A percentile compares a stretch with the other conserved stretches of the same genome.
These are phyloP conservation scores for Arthrocladium fulminans DNA, from an alignment of 2,329 filamentous ascomycete species.

Conservation along the genomic window DNA sequence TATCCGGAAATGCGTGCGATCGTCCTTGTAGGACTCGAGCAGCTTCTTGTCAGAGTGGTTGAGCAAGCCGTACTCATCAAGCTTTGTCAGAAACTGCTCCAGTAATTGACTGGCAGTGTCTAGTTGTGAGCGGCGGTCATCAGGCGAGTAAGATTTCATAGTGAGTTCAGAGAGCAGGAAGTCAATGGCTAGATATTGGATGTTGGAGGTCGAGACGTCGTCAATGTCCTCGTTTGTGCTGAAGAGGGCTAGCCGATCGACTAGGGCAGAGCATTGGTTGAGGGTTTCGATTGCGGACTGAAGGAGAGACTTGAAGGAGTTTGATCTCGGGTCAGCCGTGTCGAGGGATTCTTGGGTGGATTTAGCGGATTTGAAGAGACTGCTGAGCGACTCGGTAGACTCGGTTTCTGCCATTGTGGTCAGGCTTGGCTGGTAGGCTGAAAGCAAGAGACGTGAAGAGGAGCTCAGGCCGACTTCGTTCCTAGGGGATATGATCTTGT, in stretches of 20 bases:
- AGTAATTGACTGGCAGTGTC: conserved; percentile 59
- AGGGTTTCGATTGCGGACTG: conserved; percentile 17
- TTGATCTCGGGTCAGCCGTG: conserved; percentile 17
- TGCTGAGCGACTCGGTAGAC: conserved; percentile 16
- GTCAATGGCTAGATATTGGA: conserved; percentile 72
- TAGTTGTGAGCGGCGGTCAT: conserved; percentile 56
- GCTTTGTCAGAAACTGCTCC: conserved; percentile 65
- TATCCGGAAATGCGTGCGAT: conserved; percentile 63
- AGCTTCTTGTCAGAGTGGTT: conserved; percentile 55
- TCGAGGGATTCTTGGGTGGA: conserved; percentile 16
- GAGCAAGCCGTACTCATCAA: conserved; percentile 73
- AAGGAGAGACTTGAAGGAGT: conserved; percentile 14
- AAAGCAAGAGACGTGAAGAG: too few relatives aligned
- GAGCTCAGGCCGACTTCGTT: too few relatives aligned
- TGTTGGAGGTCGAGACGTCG: conserved; percentile 72
- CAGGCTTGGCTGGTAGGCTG: neutral
- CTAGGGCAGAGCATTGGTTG: conserved; percentile 61
- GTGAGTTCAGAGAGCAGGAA: conserved; percentile 73
- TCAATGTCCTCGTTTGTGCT: conserved; percentile 83
- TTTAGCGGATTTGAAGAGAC: conserved; percentile 17
- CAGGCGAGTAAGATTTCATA: conserved; percentile 51
- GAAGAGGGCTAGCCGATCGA: conserved; percentile 69
- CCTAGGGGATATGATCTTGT: too few relatives aligned
- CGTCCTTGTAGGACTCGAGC: conserved; percentile 64
- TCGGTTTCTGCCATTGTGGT: conserved; percentile 13